Evolutionary conservation across 306 rosid species (phyloP).

Genomic region (Adenanthera pavonina): DNA sequence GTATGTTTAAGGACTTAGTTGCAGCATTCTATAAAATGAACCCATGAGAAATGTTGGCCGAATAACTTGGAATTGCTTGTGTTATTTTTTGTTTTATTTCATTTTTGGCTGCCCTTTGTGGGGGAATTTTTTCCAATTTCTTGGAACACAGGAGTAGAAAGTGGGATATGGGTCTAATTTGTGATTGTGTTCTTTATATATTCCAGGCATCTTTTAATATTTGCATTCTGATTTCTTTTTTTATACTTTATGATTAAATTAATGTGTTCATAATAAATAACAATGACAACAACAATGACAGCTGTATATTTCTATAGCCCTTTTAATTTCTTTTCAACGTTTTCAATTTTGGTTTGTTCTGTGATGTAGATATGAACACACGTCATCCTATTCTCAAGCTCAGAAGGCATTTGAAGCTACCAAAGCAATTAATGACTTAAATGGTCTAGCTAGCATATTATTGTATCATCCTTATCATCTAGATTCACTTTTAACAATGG

Average conservation of each 20-base stretch:
- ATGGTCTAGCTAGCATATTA: conserved; percentile 69
- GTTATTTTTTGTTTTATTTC: neutral
- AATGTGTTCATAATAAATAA: neutral
- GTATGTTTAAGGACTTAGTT: conserved; percentile 14
- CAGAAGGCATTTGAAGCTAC: conserved; percentile 85
- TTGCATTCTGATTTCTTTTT: conserved; percentile 25
- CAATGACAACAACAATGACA: neutral
- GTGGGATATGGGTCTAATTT: neutral
- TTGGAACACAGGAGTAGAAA: neutral
- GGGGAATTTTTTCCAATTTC: neutral
- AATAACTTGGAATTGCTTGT: neutral
- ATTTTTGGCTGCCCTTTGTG: neutral
- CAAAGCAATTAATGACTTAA: conserved; percentile 83
- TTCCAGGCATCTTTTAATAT: conserved; percentile 25
- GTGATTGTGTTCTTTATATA: conserved; percentile 27
- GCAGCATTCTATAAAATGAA: conserved; percentile 6
- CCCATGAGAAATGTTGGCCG: neutral
- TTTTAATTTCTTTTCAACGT: conserved; percentile 3
- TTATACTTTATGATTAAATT: conserved; percentile 14
- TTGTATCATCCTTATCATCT: conserved; percentile 80
- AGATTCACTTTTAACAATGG: conserved; percentile 85
- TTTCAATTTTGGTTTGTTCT: conserved; percentile 35
- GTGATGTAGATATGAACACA: conserved; percentile 71
- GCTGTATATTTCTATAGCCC: conserved; percentile 16
- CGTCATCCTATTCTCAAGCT: conserved; percentile 68